phyloP scores from a whole-genome alignment of 1,284 basidiomycete species.

The Ganoderma meredithae region DNA sequence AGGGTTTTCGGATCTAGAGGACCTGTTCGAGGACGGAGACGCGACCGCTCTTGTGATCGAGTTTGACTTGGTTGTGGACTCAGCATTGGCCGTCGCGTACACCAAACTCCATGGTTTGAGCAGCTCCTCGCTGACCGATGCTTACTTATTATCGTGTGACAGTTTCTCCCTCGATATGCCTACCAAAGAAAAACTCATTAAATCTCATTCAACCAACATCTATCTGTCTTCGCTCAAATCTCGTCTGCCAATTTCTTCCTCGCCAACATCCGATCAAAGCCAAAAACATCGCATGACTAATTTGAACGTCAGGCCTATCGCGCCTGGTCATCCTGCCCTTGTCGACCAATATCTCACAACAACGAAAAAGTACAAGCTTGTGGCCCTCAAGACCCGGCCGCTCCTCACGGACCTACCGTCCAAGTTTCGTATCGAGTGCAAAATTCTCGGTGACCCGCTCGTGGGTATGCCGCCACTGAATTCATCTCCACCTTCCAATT shows the following conservation, averaged over 20 bases:
- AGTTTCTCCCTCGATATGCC: not conserved
- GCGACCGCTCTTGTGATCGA: not conserved
- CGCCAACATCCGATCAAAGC: no score
- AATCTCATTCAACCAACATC: not conserved
- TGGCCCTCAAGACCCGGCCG: slow-evolving; percentile 41
- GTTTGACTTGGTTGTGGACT: not conserved
- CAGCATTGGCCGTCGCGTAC: not conserved
- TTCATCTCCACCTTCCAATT: slow-evolving; percentile 35
- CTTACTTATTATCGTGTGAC: not conserved
- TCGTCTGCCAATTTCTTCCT: no score
- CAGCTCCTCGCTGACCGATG: not conserved
- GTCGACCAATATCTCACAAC: not conserved
- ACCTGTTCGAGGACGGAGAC: not conserved
- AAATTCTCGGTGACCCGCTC: slow-evolving; percentile 45
- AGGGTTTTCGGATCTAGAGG: no score
- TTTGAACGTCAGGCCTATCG: no score
- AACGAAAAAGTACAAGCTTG: slow-evolving; percentile 48
- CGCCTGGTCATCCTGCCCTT: not conserved
- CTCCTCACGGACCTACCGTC: slow-evolving; percentile 38
- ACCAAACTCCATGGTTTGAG: not conserved
- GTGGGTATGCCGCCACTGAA: slow-evolving; percentile 39
- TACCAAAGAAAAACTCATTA: not conserved
- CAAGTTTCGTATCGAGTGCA: slow-evolving; percentile 42
- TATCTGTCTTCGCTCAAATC: not conserved
- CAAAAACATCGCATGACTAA: no score